Evolutionary conservation across 768 basidiomycete species (phyloP).

Genomic region (Suillus placidus): DNA sequence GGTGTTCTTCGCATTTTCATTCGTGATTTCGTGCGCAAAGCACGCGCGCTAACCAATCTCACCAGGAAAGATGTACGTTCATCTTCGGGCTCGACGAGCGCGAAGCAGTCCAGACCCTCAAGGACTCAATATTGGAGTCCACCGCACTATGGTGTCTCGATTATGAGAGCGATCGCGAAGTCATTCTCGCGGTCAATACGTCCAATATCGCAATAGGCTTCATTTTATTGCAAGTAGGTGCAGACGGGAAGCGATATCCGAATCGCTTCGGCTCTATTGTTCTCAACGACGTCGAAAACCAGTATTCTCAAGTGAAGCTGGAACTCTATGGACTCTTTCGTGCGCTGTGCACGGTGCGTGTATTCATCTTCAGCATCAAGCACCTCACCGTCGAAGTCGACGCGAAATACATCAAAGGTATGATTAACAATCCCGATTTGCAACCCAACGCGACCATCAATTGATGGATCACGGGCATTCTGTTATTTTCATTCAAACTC

Average conservation of each 20-base stretch:
- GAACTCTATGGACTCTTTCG: no score
- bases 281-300: slow-evolving; percentile 29
- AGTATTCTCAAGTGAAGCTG: slow-evolving; percentile 28
- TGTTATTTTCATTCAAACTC: no score
- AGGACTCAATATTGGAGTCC: slow-evolving; percentile 19
- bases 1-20: slow-evolving; percentile 35
- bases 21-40: slow-evolving; percentile 25
- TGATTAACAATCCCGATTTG: no score
- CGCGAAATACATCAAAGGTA: no score
- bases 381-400: no score
- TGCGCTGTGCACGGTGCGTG: no score
- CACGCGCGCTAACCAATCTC: slow-evolving; percentile 26
- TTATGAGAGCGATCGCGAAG: slow-evolving; percentile 12
- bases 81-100: slow-evolving; percentile 16
- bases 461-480: no score
- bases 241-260: slow-evolving; percentile 23
- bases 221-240: slow-evolving; percentile 30
- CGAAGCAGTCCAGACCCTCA: slow-evolving; percentile 22
- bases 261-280: slow-evolving; percentile 42
- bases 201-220: slow-evolving; percentile 39
- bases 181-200: slow-evolving; percentile 28
- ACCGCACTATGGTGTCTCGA: slow-evolving; percentile 9
- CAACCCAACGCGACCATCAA: no score
- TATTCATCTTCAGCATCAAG: no score
- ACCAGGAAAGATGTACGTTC: slow-evolving; percentile 32